Evolutionary conservation across 2,329 filamentous ascomycete genomes (phyloP).

Genomic region (Aspergillus pseudonomiae): DNA sequence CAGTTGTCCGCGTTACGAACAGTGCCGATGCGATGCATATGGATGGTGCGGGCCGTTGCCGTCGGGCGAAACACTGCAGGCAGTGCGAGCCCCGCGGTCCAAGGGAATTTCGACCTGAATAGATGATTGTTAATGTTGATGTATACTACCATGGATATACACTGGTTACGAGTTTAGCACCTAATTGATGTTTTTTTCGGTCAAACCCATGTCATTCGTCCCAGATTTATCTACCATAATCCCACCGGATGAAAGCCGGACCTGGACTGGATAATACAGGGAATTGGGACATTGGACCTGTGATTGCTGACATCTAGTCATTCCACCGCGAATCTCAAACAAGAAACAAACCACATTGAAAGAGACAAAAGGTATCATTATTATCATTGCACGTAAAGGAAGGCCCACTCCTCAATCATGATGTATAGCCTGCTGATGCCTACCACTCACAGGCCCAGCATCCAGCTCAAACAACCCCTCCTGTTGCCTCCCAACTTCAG

Average conservation of each 20-base stretch:
- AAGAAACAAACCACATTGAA: background rate
- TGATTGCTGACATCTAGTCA: background rate
- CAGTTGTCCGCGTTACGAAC: constrained; percentile 33
- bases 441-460: constrained; percentile 19
- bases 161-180: constrained; percentile 5
- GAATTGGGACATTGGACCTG: background rate
- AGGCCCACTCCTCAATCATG: constrained; percentile 5
- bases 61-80: constrained; percentile 32
- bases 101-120: constrained; percentile 12
- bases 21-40: constrained; percentile 35
- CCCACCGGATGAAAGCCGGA: background rate
- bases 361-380: constrained; percentile 5
- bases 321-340: background rate
- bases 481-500: constrained; percentile 3
- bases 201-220: background rate
- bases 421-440: constrained; percentile 24
- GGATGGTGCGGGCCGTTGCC: constrained; percentile 35
- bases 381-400: background rate
- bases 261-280: background rate
- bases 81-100: constrained; percentile 19
- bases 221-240: background rate
- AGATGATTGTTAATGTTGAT: constrained; percentile 10
- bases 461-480: constrained; percentile 25
- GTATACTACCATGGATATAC: constrained; percentile 14
- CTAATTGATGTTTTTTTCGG: background rate